Conservation (phyloP, 352 stramenopile genomes). For the Phytophthora hibernalis region DNA sequence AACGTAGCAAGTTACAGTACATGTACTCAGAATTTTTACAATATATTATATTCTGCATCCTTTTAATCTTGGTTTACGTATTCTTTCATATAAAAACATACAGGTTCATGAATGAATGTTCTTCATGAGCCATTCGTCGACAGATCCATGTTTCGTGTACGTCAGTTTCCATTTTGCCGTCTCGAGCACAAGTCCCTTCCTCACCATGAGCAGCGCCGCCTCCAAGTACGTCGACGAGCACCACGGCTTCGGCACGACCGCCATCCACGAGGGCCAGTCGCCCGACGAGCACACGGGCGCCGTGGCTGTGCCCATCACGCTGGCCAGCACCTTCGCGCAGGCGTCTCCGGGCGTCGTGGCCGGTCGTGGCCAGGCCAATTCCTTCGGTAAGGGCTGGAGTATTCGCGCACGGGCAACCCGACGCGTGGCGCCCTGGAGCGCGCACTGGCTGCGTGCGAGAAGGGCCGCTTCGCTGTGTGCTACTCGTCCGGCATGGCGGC, state of each 20-base stretch:
- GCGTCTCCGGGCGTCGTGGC: constrained; percentile 77
- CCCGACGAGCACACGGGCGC: constrained; percentile 80
- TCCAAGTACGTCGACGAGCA: constrained; percentile 77
- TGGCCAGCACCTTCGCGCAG: constrained; percentile 92
- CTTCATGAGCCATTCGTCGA: constrained; percentile 15
- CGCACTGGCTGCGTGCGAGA: constrained; percentile 92
- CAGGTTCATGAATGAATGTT: not conserved
- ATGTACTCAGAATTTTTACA: too few relatives aligned
- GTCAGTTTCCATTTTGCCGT: constrained; percentile 35
- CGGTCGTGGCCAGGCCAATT: constrained; percentile 82
- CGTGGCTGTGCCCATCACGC: constrained; percentile 91
- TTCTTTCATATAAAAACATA: not conserved
- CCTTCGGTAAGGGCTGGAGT: constrained; percentile 96
- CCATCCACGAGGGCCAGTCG: constrained; percentile 87
- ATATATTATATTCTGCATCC: not conserved
- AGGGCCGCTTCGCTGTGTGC: constrained; percentile 89
- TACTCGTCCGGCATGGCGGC: constrained; percentile 93
- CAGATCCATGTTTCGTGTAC: constrained; percentile 1
- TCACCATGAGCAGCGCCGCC: constrained; percentile 54
- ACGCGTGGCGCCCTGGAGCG: constrained; percentile 95
- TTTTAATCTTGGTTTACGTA: not conserved
- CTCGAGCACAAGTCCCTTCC: constrained; percentile 10
- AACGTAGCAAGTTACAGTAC: not conserved
- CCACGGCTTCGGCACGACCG: constrained; percentile 82
- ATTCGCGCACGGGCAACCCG: constrained; percentile 96